phyloP scores from a whole-genome alignment of 805 yeast genomes.

The Zygosaccharomyces siamensis region DNA sequence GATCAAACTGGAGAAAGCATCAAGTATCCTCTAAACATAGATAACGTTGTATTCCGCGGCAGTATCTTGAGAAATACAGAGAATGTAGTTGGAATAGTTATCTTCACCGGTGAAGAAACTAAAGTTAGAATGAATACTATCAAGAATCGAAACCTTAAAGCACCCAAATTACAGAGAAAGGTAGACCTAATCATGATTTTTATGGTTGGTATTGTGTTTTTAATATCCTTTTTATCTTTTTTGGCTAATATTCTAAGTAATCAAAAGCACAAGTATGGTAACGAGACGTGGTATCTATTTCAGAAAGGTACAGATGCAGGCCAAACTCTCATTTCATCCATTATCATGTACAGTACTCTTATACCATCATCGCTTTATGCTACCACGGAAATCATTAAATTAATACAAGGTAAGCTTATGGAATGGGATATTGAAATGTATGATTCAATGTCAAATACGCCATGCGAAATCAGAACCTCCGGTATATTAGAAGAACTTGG shows the following conservation, averaged over 20 bases:
- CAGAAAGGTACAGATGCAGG: conserved; percentile 77
- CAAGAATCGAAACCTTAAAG: conserved; percentile 82
- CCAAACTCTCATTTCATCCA: conserved; percentile 89
- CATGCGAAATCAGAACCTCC: conserved; percentile 92
- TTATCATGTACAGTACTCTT: conserved; percentile 94
- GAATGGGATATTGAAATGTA: conserved; percentile 96
- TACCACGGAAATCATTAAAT: conserved; percentile 92
- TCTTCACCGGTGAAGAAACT: conserved; percentile 93
- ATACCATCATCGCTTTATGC: conserved; percentile 93
- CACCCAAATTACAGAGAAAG: conserved; percentile 82
- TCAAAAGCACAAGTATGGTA: conserved; percentile 34
- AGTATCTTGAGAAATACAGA: conserved; percentile 82
- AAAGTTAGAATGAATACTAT: conserved; percentile 94
- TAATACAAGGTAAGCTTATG: conserved; percentile 72
- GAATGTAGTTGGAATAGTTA: conserved; percentile 67
- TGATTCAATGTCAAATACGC: conserved; percentile 75
- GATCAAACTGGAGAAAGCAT: conserved; percentile 35
- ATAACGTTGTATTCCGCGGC: conserved; percentile 87
- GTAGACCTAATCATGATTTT: conserved; percentile 80
- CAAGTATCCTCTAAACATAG: conserved; percentile 63
- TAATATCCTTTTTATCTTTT: conserved; percentile 72
- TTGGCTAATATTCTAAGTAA: conserved; percentile 65
- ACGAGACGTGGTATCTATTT: conserved; percentile 66
- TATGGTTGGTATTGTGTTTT: conserved; percentile 79
- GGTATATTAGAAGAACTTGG: conserved; percentile 95